Base-by-base conservation (phyloP, 2,329 filamentous ascomycete species). In the Ophiostoma novo-ulmi region DNA sequence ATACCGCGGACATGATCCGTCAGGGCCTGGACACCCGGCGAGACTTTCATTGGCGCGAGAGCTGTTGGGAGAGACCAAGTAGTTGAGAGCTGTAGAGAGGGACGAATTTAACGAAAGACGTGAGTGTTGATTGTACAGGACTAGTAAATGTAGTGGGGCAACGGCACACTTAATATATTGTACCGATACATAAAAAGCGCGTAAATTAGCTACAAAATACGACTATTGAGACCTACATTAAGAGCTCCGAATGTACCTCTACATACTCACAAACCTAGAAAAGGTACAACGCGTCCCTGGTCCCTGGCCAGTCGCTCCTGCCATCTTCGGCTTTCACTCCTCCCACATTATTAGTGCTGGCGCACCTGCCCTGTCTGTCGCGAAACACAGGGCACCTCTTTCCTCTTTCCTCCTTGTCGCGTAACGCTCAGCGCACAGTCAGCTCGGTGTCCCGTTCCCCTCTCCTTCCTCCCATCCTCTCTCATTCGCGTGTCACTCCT, bases 401-500 rank as follows among this genome's bases (percentile, higher is more conserved):
- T 65, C 68, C 68, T 64, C 71, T 70, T 69, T 70, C 69, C 69
- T 68, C 36, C 52, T 69, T 67, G 70, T 58, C 52, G 52, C 52
- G 52, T 26, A 58, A 58, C 52, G 52, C n/a, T 26, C 52, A 58
- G 52, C 22, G 52, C 52, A 4, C 52, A 22, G 52, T 22, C 44
- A 48, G 52, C 52, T 58, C 14, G 1, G 44, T 13, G n/a, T 22
- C 63, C 61, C 63, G 66, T 22, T 17, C 41, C 39, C 39, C 39
- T 35, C 39, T 38, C 44, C 48, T 55, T 55, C 41, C 20, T 36
- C 44, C n/a, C 52, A 41, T 48, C 41, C 22, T 52, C 17, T 17
- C 41, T 68, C 66, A 22, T 48, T 68, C 41, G 66, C 65, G 38
- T 22, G 64, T 11, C 38, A 13, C 38, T 67, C 38, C 17, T 14